Evolutionary conservation across 2,329 filamentous ascomycete species (phyloP), one percentile per base, ranked within the genome.

Genomic region (Scorias spongiosa): DNA sequence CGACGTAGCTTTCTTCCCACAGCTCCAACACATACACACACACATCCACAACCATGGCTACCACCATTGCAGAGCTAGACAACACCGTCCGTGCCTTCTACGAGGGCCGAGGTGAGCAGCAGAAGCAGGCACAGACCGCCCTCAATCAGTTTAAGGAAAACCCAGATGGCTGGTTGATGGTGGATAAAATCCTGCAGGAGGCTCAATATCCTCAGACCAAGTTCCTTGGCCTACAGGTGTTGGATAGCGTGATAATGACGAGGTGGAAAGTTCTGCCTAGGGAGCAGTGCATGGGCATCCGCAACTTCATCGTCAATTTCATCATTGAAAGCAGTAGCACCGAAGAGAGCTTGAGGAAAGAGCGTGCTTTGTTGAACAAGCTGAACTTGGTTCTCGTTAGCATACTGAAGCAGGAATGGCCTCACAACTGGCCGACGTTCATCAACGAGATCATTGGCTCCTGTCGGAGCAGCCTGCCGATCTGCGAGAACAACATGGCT

Each of bases 401-500:
- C 46, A 89, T 98, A 50, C 72, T 98, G 60, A 98, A 98, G 74
- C 91, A 98, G 68, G 91, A 98, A 67, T 98, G 91, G 91, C 91
- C 91, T 45, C 89, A 96, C 68, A 93, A 98, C 72, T 98, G 93
- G 91, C 91, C 93, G 10, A 94, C 87, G 15, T 98, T 98, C 66
- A 96, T 98, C 75, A 96, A 96, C 71, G 91, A 98, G 70, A 98
- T 98, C 65, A 87, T 98, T 56, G 83, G 86, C 17, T 89, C 91
- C 44, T 96, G 88, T 67, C 88, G 93, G 63, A 89, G 85, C 54
- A 95, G 84, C 65, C 72, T 98, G 43, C 91, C 89, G 32, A 93
- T 98, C 56, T 98, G 93, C 75, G 91, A 98, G 69, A 98, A 98
- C 71, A 98, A 98, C 72, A 98, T 98, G 91, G 87, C 85, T 51